These are phyloP conservation scores for Sphaerosporella brunnea DNA, from an alignment of 495 filamentous ascomycete species.

Conservation along the genomic window DNA sequence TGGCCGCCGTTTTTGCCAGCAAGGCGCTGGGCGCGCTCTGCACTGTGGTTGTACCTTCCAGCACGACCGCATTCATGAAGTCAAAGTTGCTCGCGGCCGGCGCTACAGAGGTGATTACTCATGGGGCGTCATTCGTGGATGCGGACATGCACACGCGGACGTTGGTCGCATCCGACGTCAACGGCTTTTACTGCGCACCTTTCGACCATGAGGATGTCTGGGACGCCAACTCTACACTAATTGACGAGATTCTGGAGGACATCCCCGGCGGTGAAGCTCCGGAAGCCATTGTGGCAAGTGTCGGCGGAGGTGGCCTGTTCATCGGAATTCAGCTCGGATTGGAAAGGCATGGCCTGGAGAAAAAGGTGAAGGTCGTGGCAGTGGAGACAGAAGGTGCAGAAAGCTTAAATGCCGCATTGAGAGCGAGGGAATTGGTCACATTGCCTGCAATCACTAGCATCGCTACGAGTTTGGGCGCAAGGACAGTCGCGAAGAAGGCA, in stretches of 20 bases:
- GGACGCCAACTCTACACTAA: slow-evolving; percentile 54
- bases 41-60: slow-evolving; percentile 64
- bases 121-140: slow-evolving; percentile 54
- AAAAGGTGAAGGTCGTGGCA: slow-evolving; percentile 40
- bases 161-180: slow-evolving; percentile 33
- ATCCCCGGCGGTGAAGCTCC: slow-evolving; percentile 24
- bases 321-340: slow-evolving; percentile 63
- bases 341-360: slow-evolving; percentile 30
- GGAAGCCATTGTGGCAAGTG: slow-evolving; percentile 62
- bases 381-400: slow-evolving; percentile 73
- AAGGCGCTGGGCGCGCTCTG: slow-evolving; percentile 45
- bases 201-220: slow-evolving; percentile 80
- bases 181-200: slow-evolving; percentile 71
- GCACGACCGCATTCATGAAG: slow-evolving; percentile 53
- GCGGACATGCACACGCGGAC: slow-evolving; percentile 57
- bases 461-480: slow-evolving; percentile 61
- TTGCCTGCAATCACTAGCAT: slow-evolving; percentile 62
- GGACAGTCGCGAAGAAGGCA: slow-evolving; percentile 50
- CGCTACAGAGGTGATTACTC: slow-evolving; percentile 50
- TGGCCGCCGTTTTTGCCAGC: slow-evolving; percentile 74
- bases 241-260: slow-evolving; percentile 48
- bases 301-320: slow-evolving; percentile 78
- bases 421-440: slow-evolving; percentile 42
- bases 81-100: slow-evolving; percentile 50
- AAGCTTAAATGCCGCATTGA: slow-evolving; percentile 43